phyloP scores from a whole-genome alignment of 225 moss, liverwort and hornwort genomes.

The Sphagnum tenellum region DNA sequence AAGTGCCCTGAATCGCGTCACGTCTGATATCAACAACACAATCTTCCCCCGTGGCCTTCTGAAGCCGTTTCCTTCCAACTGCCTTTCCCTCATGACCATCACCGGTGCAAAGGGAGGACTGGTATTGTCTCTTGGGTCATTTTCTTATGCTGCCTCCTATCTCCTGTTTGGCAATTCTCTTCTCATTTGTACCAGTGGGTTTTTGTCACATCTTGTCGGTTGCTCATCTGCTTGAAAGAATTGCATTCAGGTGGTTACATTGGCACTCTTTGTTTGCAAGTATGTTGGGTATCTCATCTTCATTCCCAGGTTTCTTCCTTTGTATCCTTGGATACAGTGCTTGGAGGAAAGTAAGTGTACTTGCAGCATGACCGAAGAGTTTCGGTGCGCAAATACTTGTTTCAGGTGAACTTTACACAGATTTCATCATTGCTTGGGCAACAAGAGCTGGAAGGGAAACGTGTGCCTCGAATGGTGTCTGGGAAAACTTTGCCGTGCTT shows the following conservation, averaged over 20 bases:
- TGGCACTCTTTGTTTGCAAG: too few species aligned
- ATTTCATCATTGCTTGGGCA: conserved; percentile 93
- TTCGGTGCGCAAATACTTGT: neutral
- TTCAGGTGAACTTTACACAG: conserved; percentile 95
- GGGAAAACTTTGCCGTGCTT: conserved; percentile 97
- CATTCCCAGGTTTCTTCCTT: too few species aligned
- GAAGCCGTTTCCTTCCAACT: conserved; percentile 84
- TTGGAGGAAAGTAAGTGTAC: neutral
- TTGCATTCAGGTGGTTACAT: too few species aligned
- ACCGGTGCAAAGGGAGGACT: conserved; percentile 98
- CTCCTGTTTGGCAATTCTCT: neutral
- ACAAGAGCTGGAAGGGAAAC: conserved; percentile 97
- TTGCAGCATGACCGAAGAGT: neutral
- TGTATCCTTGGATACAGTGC: too few species aligned
- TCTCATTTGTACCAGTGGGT: too few species aligned
- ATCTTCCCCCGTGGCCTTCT: conserved; percentile 75
- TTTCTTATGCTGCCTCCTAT: neutral
- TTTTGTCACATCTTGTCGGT: too few species aligned
- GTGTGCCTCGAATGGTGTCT: conserved; percentile 96
- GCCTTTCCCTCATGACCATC: conserved; percentile 92
- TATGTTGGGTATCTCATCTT: too few species aligned
- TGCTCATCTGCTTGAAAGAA: too few species aligned
- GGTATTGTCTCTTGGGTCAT: conserved; percentile 22
- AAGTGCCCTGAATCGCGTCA: conserved; percentile 85
- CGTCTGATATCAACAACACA: conserved; percentile 87